phyloP scores from a whole-genome alignment of 2,329 filamentous ascomycete species.

The Diaporthe sp. region DNA sequence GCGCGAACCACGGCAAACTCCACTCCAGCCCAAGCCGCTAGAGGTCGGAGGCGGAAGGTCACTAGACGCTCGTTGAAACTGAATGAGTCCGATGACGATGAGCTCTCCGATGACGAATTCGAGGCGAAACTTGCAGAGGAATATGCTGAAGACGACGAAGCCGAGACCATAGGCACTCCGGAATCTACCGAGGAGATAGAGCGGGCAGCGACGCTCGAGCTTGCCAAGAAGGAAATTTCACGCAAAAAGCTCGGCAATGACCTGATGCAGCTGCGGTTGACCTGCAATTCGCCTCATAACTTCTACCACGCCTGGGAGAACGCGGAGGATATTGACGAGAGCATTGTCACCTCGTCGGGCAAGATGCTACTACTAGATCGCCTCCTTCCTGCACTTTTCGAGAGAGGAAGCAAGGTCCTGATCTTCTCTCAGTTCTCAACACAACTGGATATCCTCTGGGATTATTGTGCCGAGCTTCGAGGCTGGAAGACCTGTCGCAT shows the following conservation, averaged over 20 bases:
- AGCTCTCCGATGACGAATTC: constrained; percentile 86
- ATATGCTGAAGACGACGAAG: constrained; percentile 56
- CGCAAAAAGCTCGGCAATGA: constrained; percentile 95
- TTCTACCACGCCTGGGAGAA: constrained; percentile 93
- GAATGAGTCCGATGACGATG: constrained; percentile 71
- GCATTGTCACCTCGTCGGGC: constrained; percentile 86
- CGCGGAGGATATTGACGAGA: constrained; percentile 78
- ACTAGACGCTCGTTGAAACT: constrained; percentile 64
- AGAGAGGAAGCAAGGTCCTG: constrained; percentile 86
- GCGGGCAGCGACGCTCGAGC: constrained; percentile 76
- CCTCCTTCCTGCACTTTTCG: constrained; percentile 81
- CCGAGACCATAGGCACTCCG: constrained; percentile 50
- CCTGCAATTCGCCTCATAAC: constrained; percentile 95
- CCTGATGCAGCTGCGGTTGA: constrained; percentile 89
- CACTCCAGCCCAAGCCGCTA: constrained; percentile 72
- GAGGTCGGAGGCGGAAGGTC: constrained; percentile 64
- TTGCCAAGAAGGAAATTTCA: constrained; percentile 89
- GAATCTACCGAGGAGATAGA: constrained; percentile 73
- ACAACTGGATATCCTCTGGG: constrained; percentile 89
- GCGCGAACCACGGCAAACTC: constrained; percentile 80
- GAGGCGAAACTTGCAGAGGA: constrained; percentile 82
- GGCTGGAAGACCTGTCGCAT: constrained; percentile 89
- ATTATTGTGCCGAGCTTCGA: constrained; percentile 85
- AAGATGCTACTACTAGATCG: constrained; percentile 97
- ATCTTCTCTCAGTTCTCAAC: constrained; percentile 98